These are phyloP conservation scores for Aureoboletus auriporus DNA, from an alignment of 768 basidiomycete species.

Conservation along the genomic window DNA sequence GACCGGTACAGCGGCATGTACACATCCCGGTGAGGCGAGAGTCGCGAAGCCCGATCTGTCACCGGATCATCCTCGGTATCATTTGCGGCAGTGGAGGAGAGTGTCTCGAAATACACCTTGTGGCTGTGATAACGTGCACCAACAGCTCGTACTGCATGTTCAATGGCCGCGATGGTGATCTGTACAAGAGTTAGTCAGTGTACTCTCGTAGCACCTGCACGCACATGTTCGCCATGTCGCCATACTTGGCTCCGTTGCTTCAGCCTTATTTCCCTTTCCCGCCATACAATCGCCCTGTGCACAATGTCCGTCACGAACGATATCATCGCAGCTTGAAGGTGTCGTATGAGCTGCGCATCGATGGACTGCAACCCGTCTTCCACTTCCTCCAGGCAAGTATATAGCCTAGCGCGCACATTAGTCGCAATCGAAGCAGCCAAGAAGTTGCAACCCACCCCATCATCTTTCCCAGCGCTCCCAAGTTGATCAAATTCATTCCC, in stretches of 20 bases:
- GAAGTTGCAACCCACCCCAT: slow-evolving; percentile 37
- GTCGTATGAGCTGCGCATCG: slow-evolving; percentile 44
- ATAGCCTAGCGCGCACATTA: slow-evolving; percentile 21
- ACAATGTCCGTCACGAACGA: slow-evolving; percentile 51
- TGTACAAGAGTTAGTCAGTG: slow-evolving; percentile 20
- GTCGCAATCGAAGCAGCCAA: slow-evolving; percentile 12
- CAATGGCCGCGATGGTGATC: slow-evolving; percentile 43
- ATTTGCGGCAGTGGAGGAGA: slow-evolving; percentile 18
- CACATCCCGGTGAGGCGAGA: slow-evolving; percentile 28
- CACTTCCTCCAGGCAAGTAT: slow-evolving; percentile 22
- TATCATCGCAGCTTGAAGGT: slow-evolving; percentile 42
- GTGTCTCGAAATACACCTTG: slow-evolving; percentile 37
- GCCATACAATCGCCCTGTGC: slow-evolving; percentile 47
- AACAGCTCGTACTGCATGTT: slow-evolving; percentile 47
- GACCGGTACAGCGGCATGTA: slow-evolving; percentile 35
- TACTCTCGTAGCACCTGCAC: background rate
- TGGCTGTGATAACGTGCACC: slow-evolving; percentile 37
- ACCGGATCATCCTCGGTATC: slow-evolving; percentile 1
- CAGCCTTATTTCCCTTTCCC: slow-evolving; percentile 54
- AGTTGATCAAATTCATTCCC: slow-evolving; percentile 42
- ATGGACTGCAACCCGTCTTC: slow-evolving; percentile 34
- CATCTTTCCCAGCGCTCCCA: slow-evolving; percentile 32
- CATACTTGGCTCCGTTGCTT: slow-evolving; percentile 62
- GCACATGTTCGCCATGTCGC: slow-evolving; percentile 44
- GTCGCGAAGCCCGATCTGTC: background rate